Evolutionary conservation across 306 rosid species (phyloP), one percentile per base, ranked within the genome.

Genomic region (Comarum palustre): DNA sequence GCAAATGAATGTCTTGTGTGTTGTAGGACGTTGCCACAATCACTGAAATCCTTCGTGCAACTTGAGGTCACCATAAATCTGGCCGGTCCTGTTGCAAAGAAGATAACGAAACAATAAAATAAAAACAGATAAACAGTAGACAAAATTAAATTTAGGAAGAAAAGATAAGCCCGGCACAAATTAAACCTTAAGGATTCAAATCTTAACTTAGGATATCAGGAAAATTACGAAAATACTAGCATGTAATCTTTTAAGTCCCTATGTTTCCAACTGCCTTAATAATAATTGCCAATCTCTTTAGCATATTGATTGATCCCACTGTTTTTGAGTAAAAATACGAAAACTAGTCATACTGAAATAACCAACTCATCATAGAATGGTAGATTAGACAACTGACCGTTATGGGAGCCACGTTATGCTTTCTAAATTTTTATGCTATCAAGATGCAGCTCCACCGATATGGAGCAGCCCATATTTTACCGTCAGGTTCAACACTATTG

Each of bases 401-500:
- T 14, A 90, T 74, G 10, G 96, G 94, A 85, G 87, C 86, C 94
- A 93, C 78, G 45, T 87, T 85, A 70, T 89, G 83, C 82, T 85
- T 85, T 73, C 51, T 92, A 81, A 93, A 93, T 79, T 81, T 91
- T 94, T 93, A 93, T 31, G 98, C 96, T 74, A 93, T 93, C 47
- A 93, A 96, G 85, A 90, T 83, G 86, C 96, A 87, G 66, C 98
- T 94, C 97, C 90, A 93, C 75, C 98, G 85, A 78, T 90, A 93
- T 6, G 98, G 98, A 72, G 89, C 90, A 43, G 93, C 91, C 93
- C 97, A 93, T 71, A 90, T 82, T 81, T 85, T 83, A 70, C 97
- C 97, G n/a, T 84, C 82, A 68, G 86, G 84, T 75, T 93, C 97
- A 45, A 45, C 71, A 66, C 32, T 41, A 8, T 41, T 65, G 34